phyloP scores from a whole-genome alignment of 2,329 filamentous ascomycete genomes.

The Pestalotiopsis sp. region DNA sequence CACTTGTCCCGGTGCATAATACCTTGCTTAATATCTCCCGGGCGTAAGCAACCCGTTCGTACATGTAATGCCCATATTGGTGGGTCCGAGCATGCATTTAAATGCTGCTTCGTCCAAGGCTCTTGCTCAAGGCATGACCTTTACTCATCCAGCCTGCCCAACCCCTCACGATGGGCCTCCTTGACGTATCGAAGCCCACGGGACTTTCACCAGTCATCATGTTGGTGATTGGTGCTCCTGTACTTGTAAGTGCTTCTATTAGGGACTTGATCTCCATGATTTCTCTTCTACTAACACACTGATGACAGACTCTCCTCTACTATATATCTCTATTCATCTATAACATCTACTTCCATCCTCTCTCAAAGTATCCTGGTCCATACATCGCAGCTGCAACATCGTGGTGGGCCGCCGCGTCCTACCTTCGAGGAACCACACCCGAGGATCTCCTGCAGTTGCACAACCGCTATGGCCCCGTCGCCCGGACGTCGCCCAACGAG shows the following conservation, averaged over 20 bases:
- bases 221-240: not conserved
- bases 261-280: not conserved
- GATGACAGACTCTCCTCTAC: not conserved
- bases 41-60: not conserved
- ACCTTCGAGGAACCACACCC: conserved; percentile 1
- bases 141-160: not conserved
- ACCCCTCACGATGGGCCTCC: not conserved
- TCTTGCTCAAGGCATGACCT: not conserved
- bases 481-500: conserved; percentile 14
- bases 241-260: not conserved
- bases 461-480: conserved; percentile 12
- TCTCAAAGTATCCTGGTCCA: conserved; percentile 24
- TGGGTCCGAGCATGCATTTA: not conserved
- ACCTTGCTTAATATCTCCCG: not conserved
- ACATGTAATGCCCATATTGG: not conserved
- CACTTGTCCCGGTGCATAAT: not conserved
- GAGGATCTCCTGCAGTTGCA: conserved; percentile 14
- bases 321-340: conserved; percentile 14
- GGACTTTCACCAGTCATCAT: not conserved
- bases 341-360: conserved; percentile 24
- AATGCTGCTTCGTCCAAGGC: not conserved
- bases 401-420: conserved; percentile 15
- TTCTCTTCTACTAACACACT: not conserved
- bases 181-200: not conserved
- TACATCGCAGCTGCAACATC: conserved; percentile 20